Percentiles rank a stretch among this genome's conserved stretches.
Conservation (phyloP, 2,329 filamentous ascomycete genomes). For the Gnomoniopsis sp. region DNA sequence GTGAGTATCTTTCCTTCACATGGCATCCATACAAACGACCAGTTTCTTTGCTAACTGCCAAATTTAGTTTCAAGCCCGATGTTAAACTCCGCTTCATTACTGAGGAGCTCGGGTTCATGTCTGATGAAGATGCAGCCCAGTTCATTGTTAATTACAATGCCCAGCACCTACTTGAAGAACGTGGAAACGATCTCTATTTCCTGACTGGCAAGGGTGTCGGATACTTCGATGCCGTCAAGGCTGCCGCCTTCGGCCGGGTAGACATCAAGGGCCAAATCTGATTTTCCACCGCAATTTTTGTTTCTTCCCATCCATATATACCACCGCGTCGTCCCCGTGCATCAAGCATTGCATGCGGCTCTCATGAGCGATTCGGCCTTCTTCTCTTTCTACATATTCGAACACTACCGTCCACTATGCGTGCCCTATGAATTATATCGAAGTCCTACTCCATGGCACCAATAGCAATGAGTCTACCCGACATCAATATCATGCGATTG, state of each 20-base stretch:
- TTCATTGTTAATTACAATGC: slow-evolving; percentile 83
- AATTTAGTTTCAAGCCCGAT: slow-evolving; percentile 80
- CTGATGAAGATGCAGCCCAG: slow-evolving; percentile 82
- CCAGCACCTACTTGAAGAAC: slow-evolving; percentile 71
- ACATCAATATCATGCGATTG: neutral
- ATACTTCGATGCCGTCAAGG: slow-evolving; percentile 71
- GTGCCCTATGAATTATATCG: neutral
- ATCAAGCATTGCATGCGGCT: neutral
- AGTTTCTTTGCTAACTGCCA: slow-evolving; percentile 43
- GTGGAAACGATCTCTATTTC: slow-evolving; percentile 69
- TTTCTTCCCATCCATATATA: slow-evolving; percentile 8
- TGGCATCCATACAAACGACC: neutral
- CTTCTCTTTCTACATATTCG: neutral
- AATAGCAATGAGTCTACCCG: neutral
- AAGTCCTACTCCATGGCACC: neutral
- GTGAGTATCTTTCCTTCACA: slow-evolving; percentile 55
- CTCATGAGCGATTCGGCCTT: slow-evolving; percentile 3
- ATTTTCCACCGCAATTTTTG: slow-evolving; percentile 26
- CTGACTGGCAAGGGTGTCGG: slow-evolving; percentile 68
- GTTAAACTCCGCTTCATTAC: slow-evolving; percentile 88
- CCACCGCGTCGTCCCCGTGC: neutral
- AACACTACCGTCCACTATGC: neutral
- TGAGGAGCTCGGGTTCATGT: slow-evolving; percentile 93
- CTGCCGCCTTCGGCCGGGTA: slow-evolving; percentile 76
- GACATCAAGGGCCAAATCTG: slow-evolving; percentile 98